Percentiles rank a stretch among this genome's conserved stretches.
These are phyloP conservation scores for Cyathus striatus DNA, from an alignment of 768 basidiomycete genomes.

Conservation along the genomic window DNA sequence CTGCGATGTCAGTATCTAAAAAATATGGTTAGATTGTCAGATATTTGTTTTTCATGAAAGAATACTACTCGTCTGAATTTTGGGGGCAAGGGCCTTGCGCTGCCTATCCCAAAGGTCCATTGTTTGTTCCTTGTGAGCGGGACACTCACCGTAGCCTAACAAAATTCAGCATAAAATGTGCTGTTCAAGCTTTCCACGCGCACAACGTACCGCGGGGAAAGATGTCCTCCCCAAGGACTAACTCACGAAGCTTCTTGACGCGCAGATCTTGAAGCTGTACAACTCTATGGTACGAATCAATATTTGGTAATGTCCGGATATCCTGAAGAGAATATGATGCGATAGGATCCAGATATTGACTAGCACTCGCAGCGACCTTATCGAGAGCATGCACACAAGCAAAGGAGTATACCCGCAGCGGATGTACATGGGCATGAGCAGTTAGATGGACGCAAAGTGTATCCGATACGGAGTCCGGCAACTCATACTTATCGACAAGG, in stretches of 20 bases:
- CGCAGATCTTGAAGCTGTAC: slow-evolving; percentile 55
- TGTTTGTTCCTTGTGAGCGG: slow-evolving; percentile 42
- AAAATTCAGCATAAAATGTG: background rate
- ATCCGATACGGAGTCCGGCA: slow-evolving; percentile 38
- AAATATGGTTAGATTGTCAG: too few relatives aligned
- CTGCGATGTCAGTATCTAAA: slow-evolving; percentile 60
- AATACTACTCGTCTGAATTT: slow-evolving; percentile 48
- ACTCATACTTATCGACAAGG: slow-evolving; percentile 63
- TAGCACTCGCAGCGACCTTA: slow-evolving; percentile 50
- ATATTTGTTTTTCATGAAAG: too few relatives aligned
- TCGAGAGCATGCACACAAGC: slow-evolving; percentile 39
- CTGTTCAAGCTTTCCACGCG: background rate
- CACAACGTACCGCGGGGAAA: slow-evolving; percentile 56
- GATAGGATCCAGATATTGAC: slow-evolving; percentile 55
- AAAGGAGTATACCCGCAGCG: slow-evolving; percentile 59
- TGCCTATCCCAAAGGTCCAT: slow-evolving; percentile 45
- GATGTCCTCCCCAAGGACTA: slow-evolving; percentile 54
- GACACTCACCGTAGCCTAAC: slow-evolving; percentile 55
- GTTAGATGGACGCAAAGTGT: slow-evolving; percentile 47
- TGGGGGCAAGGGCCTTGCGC: slow-evolving; percentile 36
- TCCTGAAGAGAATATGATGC: slow-evolving; percentile 47
- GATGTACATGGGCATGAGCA: slow-evolving; percentile 42
- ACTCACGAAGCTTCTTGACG: slow-evolving; percentile 43
- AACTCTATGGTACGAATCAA: slow-evolving; percentile 59
- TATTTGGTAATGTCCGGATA: slow-evolving; percentile 49